Base-by-base conservation (phyloP, 2,329 filamentous ascomycete genomes). In the Alternaria dauci region DNA sequence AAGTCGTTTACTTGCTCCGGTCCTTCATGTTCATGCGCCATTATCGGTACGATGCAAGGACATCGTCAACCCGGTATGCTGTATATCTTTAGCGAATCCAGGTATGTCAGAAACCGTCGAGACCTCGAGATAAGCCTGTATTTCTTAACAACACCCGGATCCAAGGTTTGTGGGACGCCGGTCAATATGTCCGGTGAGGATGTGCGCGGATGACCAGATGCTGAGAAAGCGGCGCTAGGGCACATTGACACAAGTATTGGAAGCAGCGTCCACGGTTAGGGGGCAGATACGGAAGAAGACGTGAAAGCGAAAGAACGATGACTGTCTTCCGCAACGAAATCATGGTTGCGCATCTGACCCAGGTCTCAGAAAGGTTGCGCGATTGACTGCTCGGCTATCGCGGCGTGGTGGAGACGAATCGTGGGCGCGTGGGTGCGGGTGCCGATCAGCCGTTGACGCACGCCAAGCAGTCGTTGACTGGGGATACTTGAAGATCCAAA, bases 181-280 rank as follows among this genome's bases (percentile, higher is more conserved):
- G 32, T 48, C 44, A 46, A n/a, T 32, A 36, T 55, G 52, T 44
- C 44, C 8, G 39, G 44, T 36, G 25, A 14, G 39, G 26, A 23
- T 47, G 25, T 41, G 18, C n/a, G 30, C 50, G 20, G 50, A 44
- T 53, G 58, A 46, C 52, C 52, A 50, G 52, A 58, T 64, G 68
- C 65, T 68, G 64, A 68, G 59, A 51, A 65, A 69, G 56, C 57
- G 55, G 36, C 59, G 59, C 70, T 70, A 69, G 14, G 39, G 20
- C 20, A 23, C 20, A 23, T 23, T 28, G 39, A 12, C 3, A 18
- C 38, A 18, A 8, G 5, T 18, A 60, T 58, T 30, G 9, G 54
- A 23, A 57, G 38, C 41, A 32, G 57, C 16, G 57, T 55, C n/a
- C 28, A 18, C n/a, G 52, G n/a, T 18, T 18, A n/a, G 14, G 20